Percentiles rank a stretch among this genome's conserved stretches.
phyloP scores from a whole-genome alignment of 164 flowering plant species.

The Tinospora cordifolia region DNA sequence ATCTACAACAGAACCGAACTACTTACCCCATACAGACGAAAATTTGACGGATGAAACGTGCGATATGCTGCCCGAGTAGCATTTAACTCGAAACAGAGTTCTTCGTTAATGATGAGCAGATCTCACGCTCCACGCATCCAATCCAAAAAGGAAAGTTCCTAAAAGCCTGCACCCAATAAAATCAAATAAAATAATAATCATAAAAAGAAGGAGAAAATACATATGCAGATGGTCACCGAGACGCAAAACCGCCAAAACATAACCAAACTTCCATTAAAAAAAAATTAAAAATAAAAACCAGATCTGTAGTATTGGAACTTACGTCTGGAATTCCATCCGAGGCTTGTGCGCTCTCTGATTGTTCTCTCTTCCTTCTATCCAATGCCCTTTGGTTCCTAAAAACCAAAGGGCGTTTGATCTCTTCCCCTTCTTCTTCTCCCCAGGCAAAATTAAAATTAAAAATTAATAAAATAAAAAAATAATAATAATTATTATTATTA shows the following conservation, averaged over 20 bases:
- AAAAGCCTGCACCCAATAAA: background rate
- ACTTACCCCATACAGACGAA: constrained; percentile 64
- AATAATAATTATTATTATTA: no score
- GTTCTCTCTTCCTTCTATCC: no score
- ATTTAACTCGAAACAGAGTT: constrained; percentile 18
- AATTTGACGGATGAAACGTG: constrained; percentile 44
- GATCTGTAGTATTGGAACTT: background rate
- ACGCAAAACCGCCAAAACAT: background rate
- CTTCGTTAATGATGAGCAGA: constrained; percentile 1
- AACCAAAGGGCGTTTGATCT: background rate
- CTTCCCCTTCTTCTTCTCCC: background rate
- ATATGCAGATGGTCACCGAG: background rate
- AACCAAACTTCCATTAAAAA: background rate
- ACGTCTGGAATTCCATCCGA: background rate
- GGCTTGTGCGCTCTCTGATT: background rate
- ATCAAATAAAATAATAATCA: no score
- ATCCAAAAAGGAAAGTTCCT: constrained; percentile 6
- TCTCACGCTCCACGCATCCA: constrained; percentile 1
- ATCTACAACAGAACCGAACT: constrained; percentile 9
- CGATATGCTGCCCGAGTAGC: constrained; percentile 23
- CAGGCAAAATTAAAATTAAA: background rate
- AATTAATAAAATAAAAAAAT: background rate
- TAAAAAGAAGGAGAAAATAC: background rate
- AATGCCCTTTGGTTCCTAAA: background rate
- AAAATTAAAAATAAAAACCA: background rate